A percentile compares a stretch with the other conserved stretches of the same genome.
Conservation (phyloP, 1,139 yeast species). For the Yamadazyma membranifaciens region DNA sequence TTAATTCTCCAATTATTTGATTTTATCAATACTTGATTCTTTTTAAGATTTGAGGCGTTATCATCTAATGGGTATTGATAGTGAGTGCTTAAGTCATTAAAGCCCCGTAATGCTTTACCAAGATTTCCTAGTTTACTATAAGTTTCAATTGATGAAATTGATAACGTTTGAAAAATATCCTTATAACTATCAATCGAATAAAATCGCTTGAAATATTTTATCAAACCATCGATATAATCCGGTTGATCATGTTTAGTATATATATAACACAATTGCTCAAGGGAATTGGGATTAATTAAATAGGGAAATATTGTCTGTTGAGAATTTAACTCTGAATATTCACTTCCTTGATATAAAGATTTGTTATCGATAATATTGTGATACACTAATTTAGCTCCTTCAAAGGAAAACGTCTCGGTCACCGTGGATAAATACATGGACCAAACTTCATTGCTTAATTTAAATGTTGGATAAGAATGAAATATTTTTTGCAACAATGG, state of each 20-base stretch:
- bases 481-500: conserved; percentile 23
- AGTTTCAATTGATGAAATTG: conserved; percentile 31
- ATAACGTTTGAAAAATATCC: conserved; percentile 25
- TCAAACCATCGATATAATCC: conserved; percentile 28
- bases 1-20: conserved; percentile 21
- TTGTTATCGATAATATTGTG: conserved; percentile 36
- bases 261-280: conserved; percentile 28
- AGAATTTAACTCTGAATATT: background rate
- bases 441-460: conserved; percentile 39
- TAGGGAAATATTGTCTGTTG: conserved; percentile 25
- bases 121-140: conserved; percentile 24
- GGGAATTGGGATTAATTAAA: conserved; percentile 24
- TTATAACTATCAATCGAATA: conserved; percentile 36
- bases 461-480: conserved; percentile 15
- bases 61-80: background rate
- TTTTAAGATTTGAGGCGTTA: background rate
- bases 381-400: conserved; percentile 35
- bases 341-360: conserved; percentile 17
- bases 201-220: conserved; percentile 36
- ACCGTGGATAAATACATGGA: conserved; percentile 25
- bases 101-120: conserved; percentile 20
- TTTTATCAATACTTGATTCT: too few relatives aligned
- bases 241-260: conserved; percentile 29
- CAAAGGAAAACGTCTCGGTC: conserved; percentile 24
- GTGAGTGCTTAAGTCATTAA: background rate